Evolutionary conservation across 2,329 filamentous ascomycete genomes (phyloP).

Genomic region (Fusarium chlamydosporum): DNA sequence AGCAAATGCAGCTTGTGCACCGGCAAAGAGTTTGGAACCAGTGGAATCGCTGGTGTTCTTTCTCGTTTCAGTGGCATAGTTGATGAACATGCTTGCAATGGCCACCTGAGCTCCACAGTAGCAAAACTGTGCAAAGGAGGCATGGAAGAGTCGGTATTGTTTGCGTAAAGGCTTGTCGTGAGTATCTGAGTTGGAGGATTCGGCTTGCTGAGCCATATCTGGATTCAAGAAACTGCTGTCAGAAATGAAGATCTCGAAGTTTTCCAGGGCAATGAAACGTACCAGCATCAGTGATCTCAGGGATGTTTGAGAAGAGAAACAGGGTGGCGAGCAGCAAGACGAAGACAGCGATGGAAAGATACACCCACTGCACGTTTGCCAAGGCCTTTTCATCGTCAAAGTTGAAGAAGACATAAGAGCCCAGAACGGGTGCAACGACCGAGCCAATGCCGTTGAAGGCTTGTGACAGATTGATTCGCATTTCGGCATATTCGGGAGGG

Average conservation of each 20-base stretch:
- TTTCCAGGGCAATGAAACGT: slow-evolving; percentile 21
- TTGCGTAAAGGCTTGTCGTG: slow-evolving; percentile 75
- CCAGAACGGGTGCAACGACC: slow-evolving; percentile 79
- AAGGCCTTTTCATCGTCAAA: slow-evolving; percentile 70
- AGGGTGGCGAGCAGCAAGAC: slow-evolving; percentile 75
- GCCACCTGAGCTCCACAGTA: slow-evolving; percentile 81
- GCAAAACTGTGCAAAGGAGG: slow-evolving; percentile 81
- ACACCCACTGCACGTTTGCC: slow-evolving; percentile 81
- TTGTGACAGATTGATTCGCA: slow-evolving; percentile 82
- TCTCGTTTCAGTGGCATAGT: slow-evolving; percentile 75
- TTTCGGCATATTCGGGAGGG: slow-evolving; percentile 78
- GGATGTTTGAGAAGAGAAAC: slow-evolving; percentile 76
- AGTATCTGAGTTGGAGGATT: slow-evolving; percentile 66
- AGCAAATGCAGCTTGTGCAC: slow-evolving; percentile 80
- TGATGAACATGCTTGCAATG: slow-evolving; percentile 79
- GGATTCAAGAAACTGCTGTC: slow-evolving; percentile 49
- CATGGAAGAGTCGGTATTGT: slow-evolving; percentile 83
- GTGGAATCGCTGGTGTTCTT: slow-evolving; percentile 63
- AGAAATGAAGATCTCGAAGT: too few species aligned
- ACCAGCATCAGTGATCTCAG: slow-evolving; percentile 74
- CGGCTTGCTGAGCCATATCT: slow-evolving; percentile 75
- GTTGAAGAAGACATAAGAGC: slow-evolving; percentile 80
- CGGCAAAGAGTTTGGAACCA: slow-evolving; percentile 78
- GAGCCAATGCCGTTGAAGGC: slow-evolving; percentile 83
- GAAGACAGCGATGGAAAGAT: slow-evolving; percentile 79